phyloP scores from a whole-genome alignment of 805 yeast genomes.

The Candida pseudofarinosa region DNA sequence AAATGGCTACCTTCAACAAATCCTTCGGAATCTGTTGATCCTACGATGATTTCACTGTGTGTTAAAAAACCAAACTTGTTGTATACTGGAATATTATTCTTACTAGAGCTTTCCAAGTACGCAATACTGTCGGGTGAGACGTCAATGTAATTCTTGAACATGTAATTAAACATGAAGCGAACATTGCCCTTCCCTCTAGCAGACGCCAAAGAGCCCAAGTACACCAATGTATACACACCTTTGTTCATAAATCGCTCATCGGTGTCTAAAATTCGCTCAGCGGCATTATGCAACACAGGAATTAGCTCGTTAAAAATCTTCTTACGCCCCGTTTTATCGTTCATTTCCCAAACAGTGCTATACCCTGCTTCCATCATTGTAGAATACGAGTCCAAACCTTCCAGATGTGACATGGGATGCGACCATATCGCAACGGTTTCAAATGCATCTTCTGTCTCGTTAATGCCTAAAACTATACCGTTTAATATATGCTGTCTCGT shows the following conservation, averaged over 20 bases:
- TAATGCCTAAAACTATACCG: constrained; percentile 48
- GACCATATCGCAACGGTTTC: constrained; percentile 58
- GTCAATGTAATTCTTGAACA: constrained; percentile 46
- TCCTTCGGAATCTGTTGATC: constrained; percentile 18
- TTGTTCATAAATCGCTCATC: constrained; percentile 37
- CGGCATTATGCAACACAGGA: constrained; percentile 47
- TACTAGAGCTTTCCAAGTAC: constrained; percentile 49
- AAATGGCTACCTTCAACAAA: constrained; percentile 35
- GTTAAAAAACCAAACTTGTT: constrained; percentile 47
- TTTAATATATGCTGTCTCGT: constrained; percentile 46
- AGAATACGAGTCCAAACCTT: constrained; percentile 42
- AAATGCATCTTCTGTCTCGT: constrained; percentile 39
- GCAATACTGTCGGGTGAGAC: constrained; percentile 31
- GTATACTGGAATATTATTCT: constrained; percentile 49
- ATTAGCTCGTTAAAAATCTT: constrained; percentile 49
- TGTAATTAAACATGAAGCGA: constrained; percentile 44
- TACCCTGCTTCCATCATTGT: constrained; percentile 51
- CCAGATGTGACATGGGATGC: constrained; percentile 38
- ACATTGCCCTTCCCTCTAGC: constrained; percentile 59
- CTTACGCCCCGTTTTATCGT: constrained; percentile 45
- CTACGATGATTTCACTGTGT: constrained; percentile 47
- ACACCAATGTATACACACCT: constrained; percentile 40
- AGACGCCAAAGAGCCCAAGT: constrained; percentile 37
- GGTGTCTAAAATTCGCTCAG: constrained; percentile 37
- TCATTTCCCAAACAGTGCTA: constrained; percentile 46